Evolutionary conservation across 768 basidiomycete genomes (phyloP), one percentile per base, ranked within the genome.

Genomic region (Termitomyces titanicus): DNA sequence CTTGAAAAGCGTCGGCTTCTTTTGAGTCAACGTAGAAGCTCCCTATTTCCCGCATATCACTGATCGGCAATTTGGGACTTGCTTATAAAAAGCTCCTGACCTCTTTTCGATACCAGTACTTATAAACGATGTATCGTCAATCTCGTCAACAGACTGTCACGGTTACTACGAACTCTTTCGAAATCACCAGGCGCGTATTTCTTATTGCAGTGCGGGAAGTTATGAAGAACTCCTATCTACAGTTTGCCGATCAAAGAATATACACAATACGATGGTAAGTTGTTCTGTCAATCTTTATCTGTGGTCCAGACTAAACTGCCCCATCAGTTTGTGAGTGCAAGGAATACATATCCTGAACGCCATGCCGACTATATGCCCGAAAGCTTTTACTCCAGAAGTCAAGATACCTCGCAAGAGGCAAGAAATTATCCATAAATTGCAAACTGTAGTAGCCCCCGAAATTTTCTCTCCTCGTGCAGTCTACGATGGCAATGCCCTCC

Each of bases 401-500:
- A 58, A 55, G 17, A 60, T 61, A 0, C 51, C 61, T 34, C 50
- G 56, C 15, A 68, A 67, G 43, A 61, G 69, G 6, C 63, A 69
- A 49, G 63, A 69, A n/a, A 63, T 74, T 1, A 66, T 79, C 10
- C 63, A 73, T 17, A 64, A 67, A 5, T 65, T 83, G 0, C 80
- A 81, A 47, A 73, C 64, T 5, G 63, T 63, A 0, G 61, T 72
- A 0, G 66, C 70, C 0, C 73, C 79, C 0, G 51, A 50, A 0
- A 8, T 72, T 0, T 82, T 82, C 57, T 69, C 61, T 12, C 78
- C 78, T 0, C 72, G 71, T 13, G 67, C 72, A 3, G 61, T 83
- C 5, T 83, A 78, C 52, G 81, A 83, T 47, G 75, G 80, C 0
- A 68, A 68, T 4, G 68, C 70, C 0, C 73, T 81, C 0, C 62